phyloP scores from a whole-genome alignment of 1,284 basidiomycete genomes.

The Hymenochaete sp. region DNA sequence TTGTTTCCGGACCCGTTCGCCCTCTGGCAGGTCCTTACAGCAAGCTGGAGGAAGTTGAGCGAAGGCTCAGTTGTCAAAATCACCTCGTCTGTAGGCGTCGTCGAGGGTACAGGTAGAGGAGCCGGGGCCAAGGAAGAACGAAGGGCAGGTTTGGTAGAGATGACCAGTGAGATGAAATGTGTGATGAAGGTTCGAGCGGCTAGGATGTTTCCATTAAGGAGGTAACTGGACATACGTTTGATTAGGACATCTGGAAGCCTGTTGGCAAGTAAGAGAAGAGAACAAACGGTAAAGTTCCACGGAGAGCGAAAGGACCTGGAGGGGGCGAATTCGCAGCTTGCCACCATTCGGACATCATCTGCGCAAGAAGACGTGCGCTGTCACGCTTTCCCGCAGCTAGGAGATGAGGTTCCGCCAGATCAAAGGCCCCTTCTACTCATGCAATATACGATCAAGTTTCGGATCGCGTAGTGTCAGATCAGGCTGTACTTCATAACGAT shows the following conservation, averaged over 20 bases:
- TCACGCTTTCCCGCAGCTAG: slow-evolving; percentile 80
- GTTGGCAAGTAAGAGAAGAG: slow-evolving; percentile 4
- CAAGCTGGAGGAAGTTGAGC: slow-evolving; percentile 84
- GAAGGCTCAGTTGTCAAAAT: slow-evolving; percentile 62
- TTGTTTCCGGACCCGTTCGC: slow-evolving; percentile 69
- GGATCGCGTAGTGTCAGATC: background rate
- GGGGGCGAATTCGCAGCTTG: slow-evolving; percentile 26
- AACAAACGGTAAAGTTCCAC: slow-evolving; percentile 76
- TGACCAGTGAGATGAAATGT: slow-evolving; percentile 58
- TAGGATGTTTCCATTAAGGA: slow-evolving; percentile 82
- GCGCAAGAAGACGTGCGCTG: slow-evolving; percentile 76
- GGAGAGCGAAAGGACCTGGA: slow-evolving; percentile 68
- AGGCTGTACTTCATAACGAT: background rate
- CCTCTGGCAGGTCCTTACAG: slow-evolving; percentile 75
- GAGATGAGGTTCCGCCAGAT: slow-evolving; percentile 70
- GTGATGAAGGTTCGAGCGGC: slow-evolving; percentile 79
- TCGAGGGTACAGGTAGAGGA: slow-evolving; percentile 32
- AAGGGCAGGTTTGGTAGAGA: slow-evolving; percentile 31
- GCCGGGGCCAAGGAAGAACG: slow-evolving; percentile 35
- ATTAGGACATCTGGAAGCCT: slow-evolving; percentile 11
- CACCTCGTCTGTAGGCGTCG: slow-evolving; percentile 47
- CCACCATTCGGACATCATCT: slow-evolving; percentile 79
- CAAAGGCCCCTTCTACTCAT: slow-evolving; percentile 53
- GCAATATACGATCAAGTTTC: background rate
- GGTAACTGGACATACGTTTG: slow-evolving; percentile 46